phyloP scores from a whole-genome alignment of 83 land plant genomes.

The Thuja plicata region DNA sequence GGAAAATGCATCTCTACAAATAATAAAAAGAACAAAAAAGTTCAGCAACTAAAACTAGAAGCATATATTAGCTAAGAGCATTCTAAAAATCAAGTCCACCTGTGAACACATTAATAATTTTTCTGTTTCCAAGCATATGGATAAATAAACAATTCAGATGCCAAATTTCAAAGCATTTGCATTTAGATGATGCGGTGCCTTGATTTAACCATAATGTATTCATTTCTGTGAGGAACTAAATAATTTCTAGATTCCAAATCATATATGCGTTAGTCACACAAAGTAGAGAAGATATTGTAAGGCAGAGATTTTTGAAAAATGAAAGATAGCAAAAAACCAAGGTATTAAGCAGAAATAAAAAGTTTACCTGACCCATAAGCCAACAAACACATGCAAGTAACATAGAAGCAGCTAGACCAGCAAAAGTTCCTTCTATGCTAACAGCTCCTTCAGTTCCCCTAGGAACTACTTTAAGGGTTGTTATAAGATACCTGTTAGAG shows the following conservation, averaged over 20 bases:
- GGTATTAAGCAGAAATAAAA: neutral
- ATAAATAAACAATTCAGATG: neutral
- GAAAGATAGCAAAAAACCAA: neutral
- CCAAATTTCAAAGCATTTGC: too few species aligned
- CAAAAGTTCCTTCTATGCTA: conserved; percentile 87
- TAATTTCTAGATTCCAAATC: neutral
- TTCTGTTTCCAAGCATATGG: too few species aligned
- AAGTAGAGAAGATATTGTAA: neutral
- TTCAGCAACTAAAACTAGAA: neutral
- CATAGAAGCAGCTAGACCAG: conserved; percentile 78
- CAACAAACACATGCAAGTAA: conserved; percentile 62
- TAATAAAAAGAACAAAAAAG: neutral
- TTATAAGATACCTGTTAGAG: conserved; percentile 74
- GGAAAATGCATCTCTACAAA: neutral
- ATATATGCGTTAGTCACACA: neutral
- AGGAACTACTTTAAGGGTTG: conserved; percentile 79
- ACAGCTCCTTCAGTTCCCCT: conserved; percentile 96
- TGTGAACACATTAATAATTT: too few species aligned
- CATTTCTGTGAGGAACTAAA: neutral
- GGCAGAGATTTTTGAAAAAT: neutral
- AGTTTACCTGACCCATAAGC: conserved; percentile 44
- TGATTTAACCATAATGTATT: neutral
- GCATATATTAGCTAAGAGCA: neutral
- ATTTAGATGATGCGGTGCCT: neutral
- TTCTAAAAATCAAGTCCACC: too few species aligned